Evolutionary conservation across 257 asterid genomes (phyloP).

Genomic region (Petrea volubilis): DNA sequence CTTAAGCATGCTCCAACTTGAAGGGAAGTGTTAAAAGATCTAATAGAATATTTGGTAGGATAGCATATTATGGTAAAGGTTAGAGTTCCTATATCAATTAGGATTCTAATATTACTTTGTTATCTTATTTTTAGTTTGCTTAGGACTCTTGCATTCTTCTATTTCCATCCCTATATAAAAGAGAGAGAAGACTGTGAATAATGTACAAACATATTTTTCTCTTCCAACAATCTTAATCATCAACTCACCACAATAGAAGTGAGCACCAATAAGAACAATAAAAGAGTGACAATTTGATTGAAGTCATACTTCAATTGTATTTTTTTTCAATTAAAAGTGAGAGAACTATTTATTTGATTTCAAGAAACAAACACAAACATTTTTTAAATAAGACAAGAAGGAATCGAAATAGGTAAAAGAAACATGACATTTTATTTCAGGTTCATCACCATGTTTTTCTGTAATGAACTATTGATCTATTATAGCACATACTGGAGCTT

Average conservation of each 20-base stretch:
- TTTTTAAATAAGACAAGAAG: background rate
- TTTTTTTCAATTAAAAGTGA: background rate
- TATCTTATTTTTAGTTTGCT: too few relatives aligned
- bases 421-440: background rate
- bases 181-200: too few relatives aligned
- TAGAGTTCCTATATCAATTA: too few relatives aligned
- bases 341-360: background rate
- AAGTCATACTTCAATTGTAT: background rate
- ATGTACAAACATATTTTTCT: too few relatives aligned
- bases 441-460: background rate
- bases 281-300: background rate
- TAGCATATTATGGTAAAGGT: too few relatives aligned
- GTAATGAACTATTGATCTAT: background rate
- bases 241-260: background rate
- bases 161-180: too few relatives aligned
- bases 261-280: background rate
- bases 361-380: background rate
- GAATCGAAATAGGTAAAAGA: background rate
- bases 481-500: background rate
- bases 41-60: too few relatives aligned
- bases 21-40: too few relatives aligned
- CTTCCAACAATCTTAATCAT: too few relatives aligned
- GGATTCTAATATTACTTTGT: too few relatives aligned
- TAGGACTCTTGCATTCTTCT: too few relatives aligned
- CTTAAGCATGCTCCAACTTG: too few relatives aligned